These are phyloP conservation scores for Candida cerambycidarum DNA, from an alignment of 805 yeast species.

Conservation along the genomic window DNA sequence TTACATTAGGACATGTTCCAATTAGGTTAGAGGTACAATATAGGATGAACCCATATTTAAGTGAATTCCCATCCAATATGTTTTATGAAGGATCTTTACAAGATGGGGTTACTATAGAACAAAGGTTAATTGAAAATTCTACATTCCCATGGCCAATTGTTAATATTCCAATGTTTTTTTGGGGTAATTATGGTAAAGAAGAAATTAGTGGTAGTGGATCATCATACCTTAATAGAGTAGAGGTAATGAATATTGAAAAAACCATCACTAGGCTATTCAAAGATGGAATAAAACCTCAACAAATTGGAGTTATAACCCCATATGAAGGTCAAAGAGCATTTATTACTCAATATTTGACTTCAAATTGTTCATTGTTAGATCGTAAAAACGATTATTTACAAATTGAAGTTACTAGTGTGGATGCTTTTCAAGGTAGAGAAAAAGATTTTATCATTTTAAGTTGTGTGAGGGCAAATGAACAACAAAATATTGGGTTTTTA, in stretches of 20 bases:
- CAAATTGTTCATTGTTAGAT: slow-evolving; percentile 63
- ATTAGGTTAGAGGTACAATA: slow-evolving; percentile 88
- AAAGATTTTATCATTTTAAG: slow-evolving; percentile 43
- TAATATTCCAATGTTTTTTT: slow-evolving; percentile 90
- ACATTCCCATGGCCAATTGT: slow-evolving; percentile 91
- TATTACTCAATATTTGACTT: slow-evolving; percentile 71
- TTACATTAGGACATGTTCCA: slow-evolving; percentile 79
- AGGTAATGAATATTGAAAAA: slow-evolving; percentile 86
- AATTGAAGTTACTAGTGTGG: slow-evolving; percentile 74
- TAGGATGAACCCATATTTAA: slow-evolving; percentile 88
- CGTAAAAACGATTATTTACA: slow-evolving; percentile 57
- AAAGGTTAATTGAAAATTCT: slow-evolving; percentile 54
- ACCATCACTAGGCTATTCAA: slow-evolving; percentile 68
- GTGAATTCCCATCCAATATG: slow-evolving; percentile 88
- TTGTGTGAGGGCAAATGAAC: slow-evolving; percentile 46
- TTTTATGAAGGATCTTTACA: slow-evolving; percentile 91
- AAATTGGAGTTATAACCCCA: slow-evolving; percentile 92
- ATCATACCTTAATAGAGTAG: slow-evolving; percentile 80
- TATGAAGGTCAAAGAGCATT: slow-evolving; percentile 92
- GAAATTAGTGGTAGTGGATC: slow-evolving; percentile 82
- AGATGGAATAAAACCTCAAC: slow-evolving; percentile 75
- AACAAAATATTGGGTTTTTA: slow-evolving; percentile 41
- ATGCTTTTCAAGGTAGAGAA: slow-evolving; percentile 46
- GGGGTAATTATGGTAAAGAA: slow-evolving; percentile 88
- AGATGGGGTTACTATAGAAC: slow-evolving; percentile 82